Base-by-base conservation (phyloP, 179 eudicot species). In the Spinacia oleracea region DNA sequence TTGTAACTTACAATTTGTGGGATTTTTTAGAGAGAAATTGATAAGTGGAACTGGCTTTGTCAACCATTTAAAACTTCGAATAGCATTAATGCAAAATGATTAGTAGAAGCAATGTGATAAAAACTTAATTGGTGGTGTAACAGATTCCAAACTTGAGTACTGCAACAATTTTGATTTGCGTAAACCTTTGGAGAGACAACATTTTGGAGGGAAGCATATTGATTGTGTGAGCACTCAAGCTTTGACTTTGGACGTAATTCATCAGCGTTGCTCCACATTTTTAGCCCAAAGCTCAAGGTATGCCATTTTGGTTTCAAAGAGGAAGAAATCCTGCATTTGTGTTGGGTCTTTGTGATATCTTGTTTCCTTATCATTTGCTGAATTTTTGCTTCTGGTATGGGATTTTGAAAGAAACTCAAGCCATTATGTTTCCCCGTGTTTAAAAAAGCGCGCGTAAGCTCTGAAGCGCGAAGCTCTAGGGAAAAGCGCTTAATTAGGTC, bases 151-250 rank as follows among this genome's bases (percentile, higher is more conserved):
- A 62, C 78, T 80, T 23, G 96, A 94, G 76, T 92, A 87, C 79
- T 87, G 88, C 87, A 89, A 82, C 80, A 97, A 91, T 53, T 95
- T 95, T 86, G 97, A 95, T 79, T 86, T 93, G 84, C 92, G 97
- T 72, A 95, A 93, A 85, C 95, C 98, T 69, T 76, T 93, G 50
- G 97, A 90, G 77, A 93, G 92, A 80, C 97, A 90, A 60, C 86
- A 83, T 70, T 86, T 90, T 46, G 87, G 74, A 74, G 89, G 89
- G 58, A 86, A 89, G 85, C 80, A 50, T 60, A 83, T 89, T 72
- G 91, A 93, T 64, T 93, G 97, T 70, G 73, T 93, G 59, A 91
- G 95, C 90, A 89, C 87, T 74, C 81, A 75, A 76, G 90, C 81
- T 77, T 80, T 81, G 72, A 73, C 89, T 76, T 83, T 91, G 35